These are phyloP conservation scores for Phytophthora hybrid DNA, from an alignment of 352 stramenopile genomes.

Conservation along the genomic window DNA sequence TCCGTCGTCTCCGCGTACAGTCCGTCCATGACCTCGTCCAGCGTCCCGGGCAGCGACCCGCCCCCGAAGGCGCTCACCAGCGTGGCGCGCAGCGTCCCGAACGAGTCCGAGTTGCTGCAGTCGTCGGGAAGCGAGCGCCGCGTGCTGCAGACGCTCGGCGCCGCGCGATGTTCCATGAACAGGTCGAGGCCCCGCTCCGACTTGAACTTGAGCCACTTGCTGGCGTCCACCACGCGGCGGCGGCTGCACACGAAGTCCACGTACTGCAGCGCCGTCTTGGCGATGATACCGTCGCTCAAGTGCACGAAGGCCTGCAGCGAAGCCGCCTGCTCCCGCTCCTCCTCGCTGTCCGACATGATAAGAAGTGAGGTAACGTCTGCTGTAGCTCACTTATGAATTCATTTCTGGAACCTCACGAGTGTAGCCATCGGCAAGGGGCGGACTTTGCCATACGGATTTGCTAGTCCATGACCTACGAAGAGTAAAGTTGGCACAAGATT, in stretches of 20 bases:
- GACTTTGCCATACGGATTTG: neutral
- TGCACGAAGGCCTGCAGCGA: conserved; percentile 52
- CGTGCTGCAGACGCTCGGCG: conserved; percentile 13
- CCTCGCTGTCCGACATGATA: conserved; percentile 10
- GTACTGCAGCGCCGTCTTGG: conserved; percentile 62
- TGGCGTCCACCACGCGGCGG: conserved; percentile 45
- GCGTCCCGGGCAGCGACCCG: conserved; percentile 50
- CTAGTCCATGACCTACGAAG: neutral
- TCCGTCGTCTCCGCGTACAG: conserved; percentile 55
- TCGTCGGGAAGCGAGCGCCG: conserved; percentile 24
- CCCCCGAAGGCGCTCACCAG: conserved; percentile 67
- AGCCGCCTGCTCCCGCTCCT: conserved; percentile 15
- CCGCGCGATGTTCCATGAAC: conserved; percentile 53
- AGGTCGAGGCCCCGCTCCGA: conserved; percentile 55
- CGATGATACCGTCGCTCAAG: conserved; percentile 64
- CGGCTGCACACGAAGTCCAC: conserved; percentile 53
- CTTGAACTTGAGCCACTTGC: conserved; percentile 53
- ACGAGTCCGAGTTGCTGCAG: conserved; percentile 16
- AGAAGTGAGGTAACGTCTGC: conserved; percentile 8
- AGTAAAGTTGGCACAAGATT: no score
- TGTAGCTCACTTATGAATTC: neutral
- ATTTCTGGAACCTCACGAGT: neutral
- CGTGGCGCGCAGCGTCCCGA: conserved; percentile 37
- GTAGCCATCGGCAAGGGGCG: conserved; percentile 15
- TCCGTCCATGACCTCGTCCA: conserved; percentile 59